These are phyloP conservation scores for Acacia pycnantha DNA, from an alignment of 331 rosid genomes.

Conservation along the genomic window DNA sequence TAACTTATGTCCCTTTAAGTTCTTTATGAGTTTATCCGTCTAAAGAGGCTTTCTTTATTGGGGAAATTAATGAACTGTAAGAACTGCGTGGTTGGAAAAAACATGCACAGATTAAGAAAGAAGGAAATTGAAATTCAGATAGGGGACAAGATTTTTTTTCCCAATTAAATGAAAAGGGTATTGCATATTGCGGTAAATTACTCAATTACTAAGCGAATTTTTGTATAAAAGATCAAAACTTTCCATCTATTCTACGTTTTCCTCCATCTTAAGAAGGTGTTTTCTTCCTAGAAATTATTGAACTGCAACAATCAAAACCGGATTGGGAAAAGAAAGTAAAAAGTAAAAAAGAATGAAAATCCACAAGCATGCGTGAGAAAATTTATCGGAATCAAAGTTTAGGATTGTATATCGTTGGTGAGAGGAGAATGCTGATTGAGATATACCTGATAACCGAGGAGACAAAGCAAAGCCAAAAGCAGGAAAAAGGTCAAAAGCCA, in stretches of 20 bases:
- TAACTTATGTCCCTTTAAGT: not conserved
- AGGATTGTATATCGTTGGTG: not conserved
- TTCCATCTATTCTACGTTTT: not conserved
- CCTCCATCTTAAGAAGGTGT: not conserved
- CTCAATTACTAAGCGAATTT: not conserved
- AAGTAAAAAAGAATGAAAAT: not conserved
- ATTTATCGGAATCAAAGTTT: not conserved
- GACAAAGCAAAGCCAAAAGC: slow-evolving; percentile 34
- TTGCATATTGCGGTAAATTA: not conserved
- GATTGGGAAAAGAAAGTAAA: not conserved
- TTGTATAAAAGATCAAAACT: not conserved
- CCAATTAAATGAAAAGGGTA: not conserved
- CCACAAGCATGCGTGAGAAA: not conserved
- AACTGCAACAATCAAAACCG: not conserved
- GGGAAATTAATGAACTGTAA: not conserved
- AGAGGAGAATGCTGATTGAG: not conserved
- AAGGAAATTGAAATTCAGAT: not conserved
- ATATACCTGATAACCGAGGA: slow-evolving; percentile 46
- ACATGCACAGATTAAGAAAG: not conserved
- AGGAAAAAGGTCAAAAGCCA: slow-evolving; percentile 43
- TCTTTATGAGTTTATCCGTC: not conserved
- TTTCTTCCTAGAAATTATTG: not conserved
- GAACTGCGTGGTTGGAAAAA: not conserved
- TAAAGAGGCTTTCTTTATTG: not conserved
- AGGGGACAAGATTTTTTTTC: not conserved